Percentiles rank a stretch among this genome's conserved stretches.
Conservation (phyloP, 2,329 filamentous ascomycete species). For the Aspergillus latus region DNA sequence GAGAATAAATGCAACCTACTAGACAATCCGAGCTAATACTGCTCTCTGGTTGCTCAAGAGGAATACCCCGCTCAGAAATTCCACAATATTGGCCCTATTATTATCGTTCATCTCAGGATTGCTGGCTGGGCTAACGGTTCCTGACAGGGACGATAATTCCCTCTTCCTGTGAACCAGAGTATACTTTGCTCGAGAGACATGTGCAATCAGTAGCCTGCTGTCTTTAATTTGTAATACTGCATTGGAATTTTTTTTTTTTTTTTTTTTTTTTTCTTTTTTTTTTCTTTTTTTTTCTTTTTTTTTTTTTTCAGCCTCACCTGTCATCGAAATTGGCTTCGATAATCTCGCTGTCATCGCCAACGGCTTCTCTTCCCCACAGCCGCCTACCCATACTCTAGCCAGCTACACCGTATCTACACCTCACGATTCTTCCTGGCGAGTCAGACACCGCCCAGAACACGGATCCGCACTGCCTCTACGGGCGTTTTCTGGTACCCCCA, state of each 20-base stretch:
- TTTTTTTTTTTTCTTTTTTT: too few species aligned
- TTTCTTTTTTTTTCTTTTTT: neutral
- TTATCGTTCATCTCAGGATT: too few species aligned
- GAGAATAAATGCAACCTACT: neutral
- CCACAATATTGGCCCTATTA: conserved; percentile 1
- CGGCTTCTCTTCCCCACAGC: conserved; percentile 6
- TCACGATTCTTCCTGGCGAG: neutral
- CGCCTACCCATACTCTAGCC: neutral
- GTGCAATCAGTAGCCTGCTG: neutral
- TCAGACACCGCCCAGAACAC: conserved; percentile 2
- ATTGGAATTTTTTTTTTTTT: neutral
- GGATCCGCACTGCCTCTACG: neutral
- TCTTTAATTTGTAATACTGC: neutral
- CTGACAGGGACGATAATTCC: neutral
- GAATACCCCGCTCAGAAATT: neutral
- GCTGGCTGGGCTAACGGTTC: too few species aligned
- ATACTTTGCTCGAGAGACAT: neutral
- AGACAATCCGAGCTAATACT: neutral
- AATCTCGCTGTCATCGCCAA: neutral
- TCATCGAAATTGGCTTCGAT: conserved; percentile 5
- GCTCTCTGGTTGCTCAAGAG: conserved; percentile 5
- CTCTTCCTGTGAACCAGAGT: neutral
- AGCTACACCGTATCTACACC: neutral
- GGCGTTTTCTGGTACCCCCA: neutral
- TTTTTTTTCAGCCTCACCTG: conserved; percentile 8